These are phyloP conservation scores for Amanita rimosa DNA, from an alignment of 768 basidiomycete species.

Conservation along the genomic window DNA sequence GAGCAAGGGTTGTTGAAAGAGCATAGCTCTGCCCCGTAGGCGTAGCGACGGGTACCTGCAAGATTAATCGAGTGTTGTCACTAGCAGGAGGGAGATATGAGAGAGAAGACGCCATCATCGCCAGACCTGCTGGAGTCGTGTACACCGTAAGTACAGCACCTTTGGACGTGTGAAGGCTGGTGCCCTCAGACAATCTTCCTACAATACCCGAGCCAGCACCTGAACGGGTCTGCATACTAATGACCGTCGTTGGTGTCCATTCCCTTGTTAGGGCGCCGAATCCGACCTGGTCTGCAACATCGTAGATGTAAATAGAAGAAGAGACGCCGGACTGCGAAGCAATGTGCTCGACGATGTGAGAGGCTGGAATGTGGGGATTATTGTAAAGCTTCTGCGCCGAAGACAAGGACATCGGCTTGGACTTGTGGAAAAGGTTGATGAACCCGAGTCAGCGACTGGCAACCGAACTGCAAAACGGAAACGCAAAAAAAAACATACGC, in stretches of 20 bases:
- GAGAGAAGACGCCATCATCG: constrained; percentile 74
- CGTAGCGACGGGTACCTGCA: constrained; percentile 75
- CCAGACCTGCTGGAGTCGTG: constrained; percentile 76
- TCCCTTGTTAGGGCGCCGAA: constrained; percentile 65
- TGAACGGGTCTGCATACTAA: constrained; percentile 68
- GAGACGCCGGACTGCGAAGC: constrained; percentile 43
- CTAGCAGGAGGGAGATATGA: constrained; percentile 56
- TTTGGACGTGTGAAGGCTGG: constrained; percentile 52
- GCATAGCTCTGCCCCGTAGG: constrained; percentile 53
- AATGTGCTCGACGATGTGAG: constrained; percentile 56
- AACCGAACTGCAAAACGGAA: too few relatives aligned
- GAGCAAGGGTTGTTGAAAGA: constrained; percentile 68
- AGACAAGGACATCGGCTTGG: background rate
- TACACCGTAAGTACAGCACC: constrained; percentile 64
- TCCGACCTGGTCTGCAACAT: constrained; percentile 75
- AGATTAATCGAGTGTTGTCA: constrained; percentile 54
- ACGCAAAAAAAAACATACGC: too few relatives aligned
- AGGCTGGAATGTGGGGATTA: constrained; percentile 40
- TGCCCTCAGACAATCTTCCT: constrained; percentile 70
- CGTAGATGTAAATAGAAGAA: constrained; percentile 71
- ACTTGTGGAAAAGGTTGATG: too few relatives aligned
- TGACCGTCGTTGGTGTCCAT: constrained; percentile 51
- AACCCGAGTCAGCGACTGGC: too few relatives aligned
- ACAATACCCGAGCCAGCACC: constrained; percentile 77
- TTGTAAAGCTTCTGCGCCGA: constrained; percentile 19